These are phyloP conservation scores for Shiraia sp. DNA, from an alignment of 2,329 filamentous ascomycete species.

Conservation along the genomic window DNA sequence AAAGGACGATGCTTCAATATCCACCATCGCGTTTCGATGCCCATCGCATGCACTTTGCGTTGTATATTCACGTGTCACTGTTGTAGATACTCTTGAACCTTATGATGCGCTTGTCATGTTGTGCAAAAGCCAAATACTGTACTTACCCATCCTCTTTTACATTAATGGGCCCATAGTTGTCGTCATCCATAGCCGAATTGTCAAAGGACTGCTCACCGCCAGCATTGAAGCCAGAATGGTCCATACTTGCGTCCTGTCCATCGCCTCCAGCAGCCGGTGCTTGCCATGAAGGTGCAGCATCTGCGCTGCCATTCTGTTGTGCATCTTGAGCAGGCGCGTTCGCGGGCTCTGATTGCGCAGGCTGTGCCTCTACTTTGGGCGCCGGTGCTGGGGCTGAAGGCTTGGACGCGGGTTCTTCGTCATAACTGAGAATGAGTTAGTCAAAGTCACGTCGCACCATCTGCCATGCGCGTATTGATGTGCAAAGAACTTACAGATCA, in stretches of 20 bases:
- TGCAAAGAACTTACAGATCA: conserved; percentile 71
- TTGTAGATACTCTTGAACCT: conserved; percentile 16
- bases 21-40: too few species aligned
- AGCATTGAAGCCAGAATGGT: conserved; percentile 31
- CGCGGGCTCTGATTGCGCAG: conserved; percentile 19
- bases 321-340: conserved; percentile 21
- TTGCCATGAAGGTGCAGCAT: conserved; percentile 21
- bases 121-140: conserved; percentile 9
- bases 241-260: conserved; percentile 39
- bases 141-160: conserved; percentile 94
- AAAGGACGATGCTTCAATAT: too few species aligned
- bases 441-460: too few species aligned
- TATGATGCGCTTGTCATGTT: conserved; percentile 25
- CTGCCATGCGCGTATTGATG: too few species aligned
- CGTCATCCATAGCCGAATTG: conserved; percentile 40
- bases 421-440: conserved; percentile 42
- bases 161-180: conserved; percentile 60
- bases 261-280: conserved; percentile 22
- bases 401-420: conserved; percentile 44
- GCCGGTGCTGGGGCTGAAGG: conserved; percentile 25
- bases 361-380: conserved; percentile 24
- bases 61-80: not conserved
- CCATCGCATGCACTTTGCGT: not conserved
- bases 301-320: conserved; percentile 15
- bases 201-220: conserved; percentile 37